Conservation (phyloP, 129 eudicot species). For the Scalesia atractyloides region DNA sequence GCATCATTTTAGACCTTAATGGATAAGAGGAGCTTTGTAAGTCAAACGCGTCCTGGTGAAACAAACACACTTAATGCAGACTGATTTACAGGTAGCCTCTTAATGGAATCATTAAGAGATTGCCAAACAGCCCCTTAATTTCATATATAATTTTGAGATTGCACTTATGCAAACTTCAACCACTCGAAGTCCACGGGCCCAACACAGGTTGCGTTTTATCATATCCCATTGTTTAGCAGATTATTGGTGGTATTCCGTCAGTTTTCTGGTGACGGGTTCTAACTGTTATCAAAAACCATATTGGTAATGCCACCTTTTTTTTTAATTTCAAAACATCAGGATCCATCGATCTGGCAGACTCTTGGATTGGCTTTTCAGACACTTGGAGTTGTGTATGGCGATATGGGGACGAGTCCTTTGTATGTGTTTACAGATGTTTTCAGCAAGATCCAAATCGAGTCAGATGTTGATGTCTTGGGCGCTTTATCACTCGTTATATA, state of each 20-base stretch:
- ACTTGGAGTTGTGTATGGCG: constrained; percentile 97
- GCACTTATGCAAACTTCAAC: not conserved
- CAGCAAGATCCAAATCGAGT: constrained; percentile 77
- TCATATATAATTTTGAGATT: not conserved
- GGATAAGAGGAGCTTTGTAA: too few relatives aligned
- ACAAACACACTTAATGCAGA: too few relatives aligned
- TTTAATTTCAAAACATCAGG: constrained; percentile 50
- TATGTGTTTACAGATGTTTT: constrained; percentile 92
- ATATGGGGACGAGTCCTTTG: constrained; percentile 96
- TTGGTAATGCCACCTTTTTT: not conserved
- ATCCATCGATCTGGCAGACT: constrained; percentile 68
- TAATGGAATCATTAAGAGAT: too few relatives aligned
- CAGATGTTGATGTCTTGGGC: constrained; percentile 83
- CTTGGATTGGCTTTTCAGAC: constrained; percentile 91
- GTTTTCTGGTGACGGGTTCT: not conserved
- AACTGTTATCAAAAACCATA: not conserved
- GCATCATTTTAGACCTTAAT: too few relatives aligned
- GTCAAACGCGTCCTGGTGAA: too few relatives aligned
- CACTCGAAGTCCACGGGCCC: not conserved
- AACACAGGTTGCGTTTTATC: not conserved
- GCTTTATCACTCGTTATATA: constrained; percentile 82
- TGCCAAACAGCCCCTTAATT: not conserved
- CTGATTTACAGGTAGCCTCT: too few relatives aligned
- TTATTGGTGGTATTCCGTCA: not conserved
- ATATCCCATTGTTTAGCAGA: not conserved